A percentile compares a stretch with the other conserved stretches of the same genome.
Conservation (phyloP, 176 grass and related monocot species). For the Rhipidocladum racemiflorum region DNA sequence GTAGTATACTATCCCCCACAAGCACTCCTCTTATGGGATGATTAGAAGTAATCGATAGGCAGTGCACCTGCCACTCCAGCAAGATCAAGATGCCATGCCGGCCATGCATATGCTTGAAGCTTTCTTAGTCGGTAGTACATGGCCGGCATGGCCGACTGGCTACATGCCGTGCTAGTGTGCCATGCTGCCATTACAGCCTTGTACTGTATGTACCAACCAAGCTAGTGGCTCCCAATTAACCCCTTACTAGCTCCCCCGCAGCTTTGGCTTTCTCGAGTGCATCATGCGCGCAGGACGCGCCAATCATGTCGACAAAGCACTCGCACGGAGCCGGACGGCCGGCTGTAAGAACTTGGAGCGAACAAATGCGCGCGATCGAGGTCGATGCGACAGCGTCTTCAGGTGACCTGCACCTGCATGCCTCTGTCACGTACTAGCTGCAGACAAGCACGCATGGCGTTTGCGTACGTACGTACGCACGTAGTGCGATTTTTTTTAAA, state of each 20-base stretch:
- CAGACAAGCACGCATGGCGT: not conserved
- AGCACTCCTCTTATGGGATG: not conserved
- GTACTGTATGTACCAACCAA: not conserved
- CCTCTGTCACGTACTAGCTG: not conserved
- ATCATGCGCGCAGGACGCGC: not conserved
- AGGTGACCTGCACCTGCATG: slow-evolving; percentile 3
- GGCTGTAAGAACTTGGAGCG: not conserved
- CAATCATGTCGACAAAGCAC: not conserved
- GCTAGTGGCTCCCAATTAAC: not conserved
- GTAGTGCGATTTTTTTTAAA: too few species aligned
- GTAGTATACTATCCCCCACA: not conserved
- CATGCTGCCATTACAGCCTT: not conserved
- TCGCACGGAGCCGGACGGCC: not conserved
- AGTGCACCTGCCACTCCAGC: not conserved
- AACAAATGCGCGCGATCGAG: not conserved
- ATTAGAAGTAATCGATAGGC: not conserved
- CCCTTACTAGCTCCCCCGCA: not conserved
- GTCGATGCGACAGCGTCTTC: not conserved
- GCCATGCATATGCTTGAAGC: not conserved
- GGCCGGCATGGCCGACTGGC: too few species aligned
- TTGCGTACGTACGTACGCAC: not conserved
- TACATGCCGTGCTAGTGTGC: not conserved
- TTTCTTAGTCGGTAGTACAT: not conserved
- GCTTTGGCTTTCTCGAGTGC: not conserved
- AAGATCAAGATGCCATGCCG: not conserved